Conservation (phyloP, 2,329 filamentous ascomycete species). For the Graphiopsis chlorocephala region DNA sequence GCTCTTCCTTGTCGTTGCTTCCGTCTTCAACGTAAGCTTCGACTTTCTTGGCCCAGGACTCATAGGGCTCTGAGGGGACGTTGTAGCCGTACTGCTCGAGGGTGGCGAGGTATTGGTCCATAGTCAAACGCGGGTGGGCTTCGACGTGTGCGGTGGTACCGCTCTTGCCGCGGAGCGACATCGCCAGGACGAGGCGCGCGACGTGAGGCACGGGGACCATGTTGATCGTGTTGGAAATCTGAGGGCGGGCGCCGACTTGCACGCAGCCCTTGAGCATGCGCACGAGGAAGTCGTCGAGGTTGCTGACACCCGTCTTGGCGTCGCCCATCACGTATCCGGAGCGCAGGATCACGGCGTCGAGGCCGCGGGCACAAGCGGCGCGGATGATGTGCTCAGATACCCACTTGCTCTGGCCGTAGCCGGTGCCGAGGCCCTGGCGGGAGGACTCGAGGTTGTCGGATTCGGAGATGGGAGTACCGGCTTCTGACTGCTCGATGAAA, state of each 20-base stretch:
- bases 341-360: constrained; percentile 72
- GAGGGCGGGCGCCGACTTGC: constrained; percentile 70
- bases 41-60: constrained; percentile 65
- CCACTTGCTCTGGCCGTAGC: constrained; percentile 93
- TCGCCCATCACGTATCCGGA: constrained; percentile 85
- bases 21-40: constrained; percentile 63
- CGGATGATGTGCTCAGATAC: constrained; percentile 69
- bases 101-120: constrained; percentile 72
- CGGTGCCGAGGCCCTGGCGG: constrained; percentile 72
- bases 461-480: constrained; percentile 69
- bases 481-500: constrained; percentile 71
- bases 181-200: constrained; percentile 72
- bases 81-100: constrained; percentile 72
- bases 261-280: constrained; percentile 84
- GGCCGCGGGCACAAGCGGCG: constrained; percentile 73
- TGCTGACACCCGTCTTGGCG: constrained; percentile 65
- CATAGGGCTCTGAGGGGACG: constrained; percentile 65
- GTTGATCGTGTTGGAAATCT: constrained; percentile 84
- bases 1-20: constrained; percentile 57
- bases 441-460: constrained; percentile 76
- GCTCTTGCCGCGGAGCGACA: constrained; percentile 57
- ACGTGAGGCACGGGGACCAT: constrained; percentile 85
- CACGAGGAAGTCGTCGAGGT: constrained; percentile 87
- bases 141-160: constrained; percentile 70
- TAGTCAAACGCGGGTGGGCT: constrained; percentile 70